These are phyloP conservation scores for Candida labiduridarum DNA, from an alignment of 1,139 yeast genomes.

Conservation along the genomic window DNA sequence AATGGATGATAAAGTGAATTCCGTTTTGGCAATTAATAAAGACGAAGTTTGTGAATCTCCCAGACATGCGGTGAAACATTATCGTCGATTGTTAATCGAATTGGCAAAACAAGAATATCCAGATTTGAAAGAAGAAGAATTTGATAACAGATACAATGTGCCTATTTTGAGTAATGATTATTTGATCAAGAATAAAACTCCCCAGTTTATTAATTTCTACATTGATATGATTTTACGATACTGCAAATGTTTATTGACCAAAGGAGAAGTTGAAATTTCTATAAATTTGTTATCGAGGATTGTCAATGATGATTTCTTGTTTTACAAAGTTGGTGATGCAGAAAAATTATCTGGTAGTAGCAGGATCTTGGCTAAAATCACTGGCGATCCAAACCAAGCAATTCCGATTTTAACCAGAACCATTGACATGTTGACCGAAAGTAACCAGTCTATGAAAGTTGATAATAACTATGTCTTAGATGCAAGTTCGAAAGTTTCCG, in stretches of 20 bases:
- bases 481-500: slow-evolving; percentile 35
- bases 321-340: slow-evolving; percentile 46
- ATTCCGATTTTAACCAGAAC: slow-evolving; percentile 43
- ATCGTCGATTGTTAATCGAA: slow-evolving; percentile 40
- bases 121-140: slow-evolving; percentile 27
- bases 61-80: slow-evolving; percentile 48
- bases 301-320: slow-evolving; percentile 41
- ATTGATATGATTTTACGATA: slow-evolving; percentile 48
- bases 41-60: slow-evolving; percentile 50
- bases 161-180: slow-evolving; percentile 37
- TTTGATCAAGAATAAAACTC: slow-evolving; percentile 34
- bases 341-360: slow-evolving; percentile 47
- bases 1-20: slow-evolving; percentile 35
- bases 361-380: slow-evolving; percentile 36
- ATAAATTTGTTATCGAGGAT: slow-evolving; percentile 31
- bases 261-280: slow-evolving; percentile 40
- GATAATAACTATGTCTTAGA: slow-evolving; percentile 28
- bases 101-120: slow-evolving; percentile 36
- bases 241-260: slow-evolving; percentile 45
- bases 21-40: slow-evolving; percentile 49
- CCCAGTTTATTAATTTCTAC: slow-evolving; percentile 44
- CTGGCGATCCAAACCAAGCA: slow-evolving; percentile 28
- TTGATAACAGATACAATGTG: slow-evolving; percentile 22
- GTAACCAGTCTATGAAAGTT: slow-evolving; percentile 32
- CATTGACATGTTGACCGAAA: slow-evolving; percentile 37